Base-by-base conservation (phyloP, 257 asterid species). In the Solanum bukasovii region DNA sequence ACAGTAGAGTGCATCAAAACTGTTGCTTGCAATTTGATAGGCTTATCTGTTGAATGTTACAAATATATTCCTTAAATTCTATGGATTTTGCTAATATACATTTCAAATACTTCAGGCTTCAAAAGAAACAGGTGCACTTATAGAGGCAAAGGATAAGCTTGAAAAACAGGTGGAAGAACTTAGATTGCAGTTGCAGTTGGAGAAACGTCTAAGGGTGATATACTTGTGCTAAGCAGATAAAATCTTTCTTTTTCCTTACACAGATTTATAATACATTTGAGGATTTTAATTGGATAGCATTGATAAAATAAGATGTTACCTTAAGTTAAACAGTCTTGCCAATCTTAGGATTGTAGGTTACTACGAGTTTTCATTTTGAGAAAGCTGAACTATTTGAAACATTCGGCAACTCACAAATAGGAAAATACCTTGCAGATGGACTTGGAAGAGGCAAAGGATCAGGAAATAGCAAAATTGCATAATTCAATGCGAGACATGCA, bases 81-180 rank as follows among this genome's bases (percentile, higher is more conserved):
- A 81, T 81, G 85, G 44, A 81, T 81, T 65, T 65, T 27, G 85
- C 40, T 82, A 82, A 82, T 31, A 81, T 46, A 65, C 38, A 68
- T 68, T 68, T 88, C 71, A 68, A 88, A 83, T 87, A 90, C 83
- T 92, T 89, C 91, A 97, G 99, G 99, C 98, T 87, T 92, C 99
- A 59, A 94, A 94, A 91, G 99, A 95, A 94, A 95, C 99, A n/a
- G 99, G 99, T 21, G 98, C 98, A 38, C 98, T 97, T 75, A 96
- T 94, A 92, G 98, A 97, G 93, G 98, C 99, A 40, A 97, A 97
- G 91, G 96, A 96, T 92, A 96, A 96, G 93, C 99, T 97, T 92
- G 99, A 97, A 93, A 97, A 97, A 93, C 95, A 94, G 89, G 98
- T 97, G 91, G 98, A 97, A 93, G 99, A 97, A 90, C 99, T 97